Evolutionary conservation across 345 rosid genomes (phyloP).

Genomic region (Hypericum perforatum): DNA sequence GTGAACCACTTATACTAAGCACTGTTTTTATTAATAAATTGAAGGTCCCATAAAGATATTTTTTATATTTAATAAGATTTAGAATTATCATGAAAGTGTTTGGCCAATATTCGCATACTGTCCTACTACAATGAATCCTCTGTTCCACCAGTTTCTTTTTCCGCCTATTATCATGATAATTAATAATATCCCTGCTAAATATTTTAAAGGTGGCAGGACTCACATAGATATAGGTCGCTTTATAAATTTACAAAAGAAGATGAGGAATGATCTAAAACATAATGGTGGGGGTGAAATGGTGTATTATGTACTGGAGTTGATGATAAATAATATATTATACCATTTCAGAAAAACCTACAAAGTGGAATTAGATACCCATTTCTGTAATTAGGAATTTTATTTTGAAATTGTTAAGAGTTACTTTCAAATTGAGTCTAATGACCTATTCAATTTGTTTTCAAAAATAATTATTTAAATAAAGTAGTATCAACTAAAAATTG

Average conservation of each 20-base stretch:
- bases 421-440: too few relatives aligned
- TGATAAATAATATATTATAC: too few relatives aligned
- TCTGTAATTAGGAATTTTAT: too few relatives aligned
- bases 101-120: conserved; percentile 6
- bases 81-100: conserved; percentile 3
- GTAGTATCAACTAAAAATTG: too few relatives aligned
- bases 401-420: too few relatives aligned
- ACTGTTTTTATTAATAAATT: neutral
- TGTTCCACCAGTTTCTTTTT: conserved; percentile 5
- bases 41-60: conserved; percentile 16
- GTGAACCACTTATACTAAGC: neutral
- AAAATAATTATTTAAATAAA: too few relatives aligned
- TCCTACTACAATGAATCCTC: conserved; percentile 5
- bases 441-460: too few relatives aligned
- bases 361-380: too few relatives aligned
- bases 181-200: neutral
- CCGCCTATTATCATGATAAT: conserved; percentile 1
- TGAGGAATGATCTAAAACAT: too few relatives aligned
- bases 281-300: neutral
- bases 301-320: conserved; percentile 3
- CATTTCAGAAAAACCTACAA: conserved; percentile 16
- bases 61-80: conserved; percentile 1
- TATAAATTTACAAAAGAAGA: conserved; percentile 3
- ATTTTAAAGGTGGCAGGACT: neutral
- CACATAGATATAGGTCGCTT: conserved; percentile 10